A percentile compares a stretch with the other conserved stretches of the same genome.
Conservation (phyloP, 345 rosid species). For the Hypericum androsaemum region DNA sequence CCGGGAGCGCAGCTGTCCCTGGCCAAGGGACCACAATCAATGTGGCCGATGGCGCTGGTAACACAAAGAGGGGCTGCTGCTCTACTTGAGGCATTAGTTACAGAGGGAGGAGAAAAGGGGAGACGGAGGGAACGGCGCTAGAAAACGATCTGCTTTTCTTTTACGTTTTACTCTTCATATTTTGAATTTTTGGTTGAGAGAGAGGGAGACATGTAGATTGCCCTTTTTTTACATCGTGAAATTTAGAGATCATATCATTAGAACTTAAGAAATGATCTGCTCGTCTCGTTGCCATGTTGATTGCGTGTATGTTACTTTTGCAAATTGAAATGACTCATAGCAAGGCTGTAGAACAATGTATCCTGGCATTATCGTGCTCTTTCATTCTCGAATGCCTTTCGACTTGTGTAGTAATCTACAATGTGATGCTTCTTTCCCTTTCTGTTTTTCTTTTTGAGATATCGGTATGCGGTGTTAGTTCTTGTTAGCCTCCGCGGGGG, state of each 20-base stretch:
- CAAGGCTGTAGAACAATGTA: constrained; percentile 10
- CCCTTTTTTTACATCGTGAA: constrained; percentile 9
- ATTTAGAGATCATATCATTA: constrained; percentile 8
- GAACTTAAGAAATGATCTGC: constrained; percentile 2
- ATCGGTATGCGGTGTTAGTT: too few relatives aligned
- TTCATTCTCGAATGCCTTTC: neutral
- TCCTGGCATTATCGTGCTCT: neutral
- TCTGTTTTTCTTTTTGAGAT: too few relatives aligned
- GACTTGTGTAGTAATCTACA: too few relatives aligned
- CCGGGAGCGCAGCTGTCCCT: constrained; percentile 17
- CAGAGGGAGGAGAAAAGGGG: neutral
- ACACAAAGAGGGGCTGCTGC: constrained; percentile 17
- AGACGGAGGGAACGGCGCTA: too few relatives aligned
- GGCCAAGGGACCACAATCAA: constrained; percentile 26
- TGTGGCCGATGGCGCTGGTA: constrained; percentile 13
- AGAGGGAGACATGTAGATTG: constrained; percentile 21
- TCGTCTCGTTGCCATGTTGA: constrained; percentile 1
- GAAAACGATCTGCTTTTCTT: neutral
- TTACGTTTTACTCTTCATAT: neutral
- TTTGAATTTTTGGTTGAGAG: constrained; percentile 12
- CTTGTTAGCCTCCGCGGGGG: too few relatives aligned
- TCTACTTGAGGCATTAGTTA: constrained; percentile 4
- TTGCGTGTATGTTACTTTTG: constrained; percentile 5
- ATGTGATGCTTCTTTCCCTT: too few relatives aligned
- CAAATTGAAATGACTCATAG: constrained; percentile 10